phyloP scores from a whole-genome alignment of 768 basidiomycete genomes.

The Hemileccinum rubropunctum region DNA sequence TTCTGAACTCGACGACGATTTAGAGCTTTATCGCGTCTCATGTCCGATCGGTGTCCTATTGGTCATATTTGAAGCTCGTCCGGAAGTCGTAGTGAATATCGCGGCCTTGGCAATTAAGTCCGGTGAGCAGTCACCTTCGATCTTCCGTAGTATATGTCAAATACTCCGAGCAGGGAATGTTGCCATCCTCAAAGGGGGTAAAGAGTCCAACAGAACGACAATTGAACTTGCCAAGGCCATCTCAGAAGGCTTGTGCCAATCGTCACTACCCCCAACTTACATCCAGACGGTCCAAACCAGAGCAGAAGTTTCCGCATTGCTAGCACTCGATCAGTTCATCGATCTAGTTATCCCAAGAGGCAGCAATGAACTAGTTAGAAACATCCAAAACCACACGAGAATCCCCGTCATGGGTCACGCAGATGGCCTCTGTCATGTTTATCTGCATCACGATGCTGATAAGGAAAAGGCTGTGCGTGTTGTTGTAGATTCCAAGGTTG shows the following conservation, averaged over 20 bases:
- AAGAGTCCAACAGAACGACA: constrained; percentile 86
- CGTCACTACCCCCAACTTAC: constrained; percentile 72
- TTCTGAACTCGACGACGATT: constrained; percentile 77
- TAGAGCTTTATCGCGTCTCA: constrained; percentile 90
- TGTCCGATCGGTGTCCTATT: constrained; percentile 96
- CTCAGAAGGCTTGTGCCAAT: constrained; percentile 67
- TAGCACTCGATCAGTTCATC: constrained; percentile 87
- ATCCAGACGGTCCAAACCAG: constrained; percentile 92
- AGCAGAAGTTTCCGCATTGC: constrained; percentile 83
- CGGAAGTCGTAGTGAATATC: constrained; percentile 97
- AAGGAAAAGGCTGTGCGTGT: constrained; percentile 77
- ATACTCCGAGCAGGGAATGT: constrained; percentile 68
- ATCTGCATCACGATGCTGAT: constrained; percentile 81
- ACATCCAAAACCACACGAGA: constrained; percentile 84
- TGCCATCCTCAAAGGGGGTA: constrained; percentile 96
- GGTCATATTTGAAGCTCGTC: constrained; percentile 96
- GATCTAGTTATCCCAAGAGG: constrained; percentile 97
- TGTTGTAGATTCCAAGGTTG: constrained; percentile 88
- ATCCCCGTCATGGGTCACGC: constrained; percentile 99
- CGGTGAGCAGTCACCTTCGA: constrained; percentile 46
- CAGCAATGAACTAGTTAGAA: constrained; percentile 84
- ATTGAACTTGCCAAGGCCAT: constrained; percentile 77
- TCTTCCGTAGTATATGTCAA: constrained; percentile 1
- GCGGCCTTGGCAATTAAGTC: constrained; percentile 95
- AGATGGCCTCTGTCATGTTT: constrained; percentile 91